Evolutionary conservation across 768 basidiomycete genomes (phyloP).

Genomic region (Lyophyllum decastes): DNA sequence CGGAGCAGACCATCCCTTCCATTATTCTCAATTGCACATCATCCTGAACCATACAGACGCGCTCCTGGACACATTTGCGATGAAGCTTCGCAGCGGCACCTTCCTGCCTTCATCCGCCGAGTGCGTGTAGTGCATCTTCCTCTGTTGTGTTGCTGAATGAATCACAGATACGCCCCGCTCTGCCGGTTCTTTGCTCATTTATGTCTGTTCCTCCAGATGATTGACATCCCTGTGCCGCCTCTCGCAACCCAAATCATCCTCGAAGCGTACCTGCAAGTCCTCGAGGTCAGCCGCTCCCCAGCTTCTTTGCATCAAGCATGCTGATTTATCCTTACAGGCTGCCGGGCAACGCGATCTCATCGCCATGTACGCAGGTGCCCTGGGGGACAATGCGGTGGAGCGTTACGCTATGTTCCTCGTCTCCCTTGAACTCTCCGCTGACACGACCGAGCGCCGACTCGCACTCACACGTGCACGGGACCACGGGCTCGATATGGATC

Average conservation of each 20-base stretch:
- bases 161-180: slow-evolving; percentile 62
- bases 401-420: slow-evolving; percentile 91
- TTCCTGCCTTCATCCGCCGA: slow-evolving; percentile 53
- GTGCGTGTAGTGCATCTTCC: slow-evolving; percentile 37
- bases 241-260: slow-evolving; percentile 79
- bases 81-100: slow-evolving; percentile 51
- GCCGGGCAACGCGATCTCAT: slow-evolving; percentile 85
- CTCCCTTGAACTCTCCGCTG: slow-evolving; percentile 65
- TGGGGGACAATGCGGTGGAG: slow-evolving; percentile 89
- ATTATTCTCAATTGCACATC: slow-evolving; percentile 79
- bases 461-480: slow-evolving; percentile 78
- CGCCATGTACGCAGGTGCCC: slow-evolving; percentile 89
- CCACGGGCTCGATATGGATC: slow-evolving; percentile 80
- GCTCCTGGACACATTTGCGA: slow-evolving; percentile 70
- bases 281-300: slow-evolving; percentile 60
- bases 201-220: slow-evolving; percentile 84
- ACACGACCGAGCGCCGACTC: slow-evolving; percentile 61
- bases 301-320: not conserved
- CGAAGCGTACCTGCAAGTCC: slow-evolving; percentile 84
- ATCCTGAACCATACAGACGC: slow-evolving; percentile 69
- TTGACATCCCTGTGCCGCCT: slow-evolving; percentile 73
- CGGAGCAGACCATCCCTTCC: slow-evolving; percentile 73
- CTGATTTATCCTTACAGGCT: slow-evolving; percentile 34
- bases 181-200: slow-evolving; percentile 93
- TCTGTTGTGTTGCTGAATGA: not conserved